phyloP scores from a whole-genome alignment of 345 rosid species.

The Hibiscus tridactylites region DNA sequence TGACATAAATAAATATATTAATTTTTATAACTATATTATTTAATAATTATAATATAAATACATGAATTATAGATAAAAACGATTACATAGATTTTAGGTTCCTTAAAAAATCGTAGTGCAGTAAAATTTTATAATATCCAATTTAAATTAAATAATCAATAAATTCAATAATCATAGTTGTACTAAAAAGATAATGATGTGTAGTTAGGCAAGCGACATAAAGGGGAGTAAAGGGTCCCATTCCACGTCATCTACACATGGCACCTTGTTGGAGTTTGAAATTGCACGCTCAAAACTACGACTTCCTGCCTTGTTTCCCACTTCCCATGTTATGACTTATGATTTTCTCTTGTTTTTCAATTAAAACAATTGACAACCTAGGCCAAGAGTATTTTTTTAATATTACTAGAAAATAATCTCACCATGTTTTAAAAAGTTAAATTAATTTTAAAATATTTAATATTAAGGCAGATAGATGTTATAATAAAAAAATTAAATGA shows the following conservation, averaged over 20 bases:
- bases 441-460: no score
- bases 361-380: background rate
- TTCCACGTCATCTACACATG: conserved; percentile 9
- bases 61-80: no score
- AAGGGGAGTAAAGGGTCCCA: background rate
- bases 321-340: no score
- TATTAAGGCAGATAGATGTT: no score
- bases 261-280: conserved; percentile 14
- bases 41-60: background rate
- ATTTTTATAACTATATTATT: background rate
- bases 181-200: background rate
- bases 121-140: background rate
- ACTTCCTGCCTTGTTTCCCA: background rate
- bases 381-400: no score
- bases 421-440: no score
- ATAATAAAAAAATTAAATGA: no score
- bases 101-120: background rate
- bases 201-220: background rate
- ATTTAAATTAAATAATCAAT: background rate
- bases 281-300: background rate
- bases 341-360: background rate
- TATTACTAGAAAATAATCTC: no score
- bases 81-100: no score
- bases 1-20: background rate
- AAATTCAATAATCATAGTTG: no score